Evolutionary conservation across 768 basidiomycete genomes (phyloP), one percentile per base, ranked within the genome.

Genomic region (Leccinum boreale): DNA sequence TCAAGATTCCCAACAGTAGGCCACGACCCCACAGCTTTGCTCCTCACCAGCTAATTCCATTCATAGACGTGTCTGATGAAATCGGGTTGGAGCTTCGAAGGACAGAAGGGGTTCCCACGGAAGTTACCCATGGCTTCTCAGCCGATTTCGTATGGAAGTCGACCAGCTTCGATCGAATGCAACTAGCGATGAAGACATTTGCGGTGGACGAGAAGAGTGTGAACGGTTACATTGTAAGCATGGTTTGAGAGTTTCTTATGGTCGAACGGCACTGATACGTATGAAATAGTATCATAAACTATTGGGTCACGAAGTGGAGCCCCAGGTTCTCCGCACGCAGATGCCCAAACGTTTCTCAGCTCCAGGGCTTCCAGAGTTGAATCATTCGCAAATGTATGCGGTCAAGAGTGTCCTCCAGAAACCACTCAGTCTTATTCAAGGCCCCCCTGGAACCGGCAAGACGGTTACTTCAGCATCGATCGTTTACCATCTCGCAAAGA

Each of bases 121-220:
- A 98, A 31, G 85, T 93, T 74, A 94, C 93, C 0, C 93, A 95
- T 69, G 92, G 92, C 65, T 98, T 97, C 67, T 87, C 92, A 0
- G 97, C 89, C n/a, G 97, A 99, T 72, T 99, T 98, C 67, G 96
- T 99, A 5, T 99, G 97, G 97, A 99, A 99, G 75, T 95, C 94
- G 5, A 99, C 97, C 1, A 98, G 96, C 73, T 99, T 99, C 67
- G 97, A 99, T 72, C 83, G 97, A 50, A 99, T 99, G 97, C 97
- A 99, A 70, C 81, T 94, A 33, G 96, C 97, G 0, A 98, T 99
- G 96, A 98, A 98, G 82, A 98, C 95, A 1, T 99, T 99, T 70
- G 97, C 97, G 8, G 90, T 99, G 17, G 97, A 99, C 65, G 97
- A 99, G 75, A 97, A 98, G 80, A 97, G 94, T 70, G 97, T 99